Evolutionary conservation across 75 land plant species (phyloP).

Genomic region (Larix kaempferi): DNA sequence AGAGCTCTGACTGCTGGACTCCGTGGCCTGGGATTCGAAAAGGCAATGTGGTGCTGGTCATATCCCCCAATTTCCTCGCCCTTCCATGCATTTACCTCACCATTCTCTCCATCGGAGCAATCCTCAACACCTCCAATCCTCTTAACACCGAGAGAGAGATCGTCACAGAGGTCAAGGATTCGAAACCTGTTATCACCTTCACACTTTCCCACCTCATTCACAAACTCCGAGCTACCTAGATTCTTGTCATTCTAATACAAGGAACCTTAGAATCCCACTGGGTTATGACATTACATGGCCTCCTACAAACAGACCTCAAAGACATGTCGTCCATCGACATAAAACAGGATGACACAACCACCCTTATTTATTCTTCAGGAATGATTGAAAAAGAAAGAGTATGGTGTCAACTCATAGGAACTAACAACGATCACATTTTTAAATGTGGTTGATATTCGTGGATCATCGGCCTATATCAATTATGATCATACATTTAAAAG

Average conservation of each 20-base stretch:
- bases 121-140: slow-evolving; percentile 65
- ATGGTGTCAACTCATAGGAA: slow-evolving; percentile 57
- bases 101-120: slow-evolving; percentile 55
- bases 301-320: slow-evolving; percentile 7
- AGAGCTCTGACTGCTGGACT: slow-evolving; percentile 35
- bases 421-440: too few species aligned
- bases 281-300: slow-evolving; percentile 5
- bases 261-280: background rate
- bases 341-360: slow-evolving; percentile 46
- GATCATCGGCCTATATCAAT: too few species aligned
- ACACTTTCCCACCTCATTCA: slow-evolving; percentile 38
- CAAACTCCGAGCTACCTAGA: slow-evolving; percentile 31
- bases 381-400: slow-evolving; percentile 68
- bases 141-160: slow-evolving; percentile 43
- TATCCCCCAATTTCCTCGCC: slow-evolving; percentile 43
- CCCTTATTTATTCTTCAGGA: slow-evolving; percentile 79
- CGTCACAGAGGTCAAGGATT: slow-evolving; percentile 37
- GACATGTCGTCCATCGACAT: slow-evolving; percentile 15
- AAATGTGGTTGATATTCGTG: too few species aligned
- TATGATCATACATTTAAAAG: too few species aligned
- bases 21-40: slow-evolving; percentile 10
- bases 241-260: background rate
- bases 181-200: slow-evolving; percentile 46
- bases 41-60: slow-evolving; percentile 48
- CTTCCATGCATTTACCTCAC: slow-evolving; percentile 58